Percentiles rank a stretch among this genome's conserved stretches.
phyloP scores from a whole-genome alignment of 352 stramenopile genomes.

The Pythium volutum region DNA sequence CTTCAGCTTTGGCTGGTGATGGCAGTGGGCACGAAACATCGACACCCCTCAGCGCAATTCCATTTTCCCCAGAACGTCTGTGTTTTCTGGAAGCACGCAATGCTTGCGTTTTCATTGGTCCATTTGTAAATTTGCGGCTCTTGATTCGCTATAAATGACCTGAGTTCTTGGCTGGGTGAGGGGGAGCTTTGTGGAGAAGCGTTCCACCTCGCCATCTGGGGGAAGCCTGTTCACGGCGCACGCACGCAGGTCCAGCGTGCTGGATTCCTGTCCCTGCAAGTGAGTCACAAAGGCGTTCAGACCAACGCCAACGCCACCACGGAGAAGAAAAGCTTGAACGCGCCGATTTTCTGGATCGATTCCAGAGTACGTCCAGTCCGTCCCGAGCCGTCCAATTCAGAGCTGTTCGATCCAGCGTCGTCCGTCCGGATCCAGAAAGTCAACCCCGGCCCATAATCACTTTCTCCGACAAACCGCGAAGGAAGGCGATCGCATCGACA shows the following conservation, averaged over 20 bases:
- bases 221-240: neutral
- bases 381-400: neutral
- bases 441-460: conserved; percentile 7
- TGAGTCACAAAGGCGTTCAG: neutral
- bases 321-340: neutral
- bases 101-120: conserved; percentile 19
- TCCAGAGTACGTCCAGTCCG: neutral
- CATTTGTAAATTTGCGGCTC: conserved; percentile 7
- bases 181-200: neutral
- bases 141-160: conserved; percentile 12
- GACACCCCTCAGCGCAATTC: too few species aligned
- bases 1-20: too few species aligned
- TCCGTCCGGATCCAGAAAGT: too few species aligned
- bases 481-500: conserved; percentile 23
- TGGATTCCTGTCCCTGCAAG: conserved; percentile 13
- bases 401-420: neutral
- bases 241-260: conserved; percentile 7
- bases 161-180: neutral
- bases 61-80: neutral
- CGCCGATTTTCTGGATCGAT: neutral
- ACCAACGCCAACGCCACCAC: neutral
- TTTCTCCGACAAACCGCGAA: conserved; percentile 9
- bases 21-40: too few species aligned
- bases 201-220: conserved; percentile 17
- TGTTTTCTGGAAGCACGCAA: conserved; percentile 5